Conservation (phyloP, 495 filamentous ascomycete species). For the Neurospora sp. region DNA sequence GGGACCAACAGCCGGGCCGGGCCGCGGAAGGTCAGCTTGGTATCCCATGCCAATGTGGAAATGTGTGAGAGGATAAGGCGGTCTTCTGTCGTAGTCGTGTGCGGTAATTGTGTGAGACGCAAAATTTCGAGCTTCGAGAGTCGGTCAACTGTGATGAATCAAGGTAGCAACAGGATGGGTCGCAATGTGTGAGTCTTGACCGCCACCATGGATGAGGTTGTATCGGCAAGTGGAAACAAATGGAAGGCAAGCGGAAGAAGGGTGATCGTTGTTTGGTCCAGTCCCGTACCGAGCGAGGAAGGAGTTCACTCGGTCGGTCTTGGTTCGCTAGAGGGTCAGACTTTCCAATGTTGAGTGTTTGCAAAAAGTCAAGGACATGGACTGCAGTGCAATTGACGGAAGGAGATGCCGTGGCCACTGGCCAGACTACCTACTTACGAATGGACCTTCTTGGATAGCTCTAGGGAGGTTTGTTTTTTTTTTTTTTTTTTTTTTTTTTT, state of each 20-base stretch:
- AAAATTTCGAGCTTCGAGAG: neutral
- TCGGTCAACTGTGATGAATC: neutral
- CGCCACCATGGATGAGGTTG: neutral
- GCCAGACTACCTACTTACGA: neutral
- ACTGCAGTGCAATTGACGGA: neutral
- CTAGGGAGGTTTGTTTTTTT: neutral
- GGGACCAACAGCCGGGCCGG: slow-evolving; percentile 15
- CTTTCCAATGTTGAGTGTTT: neutral
- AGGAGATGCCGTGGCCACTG: neutral
- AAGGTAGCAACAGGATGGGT: neutral
- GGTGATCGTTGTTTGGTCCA: neutral
- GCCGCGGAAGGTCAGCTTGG: slow-evolving; percentile 1
- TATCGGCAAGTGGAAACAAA: neutral
- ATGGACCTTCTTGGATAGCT: neutral
- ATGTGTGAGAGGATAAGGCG: neutral
- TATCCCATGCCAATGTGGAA: neutral
- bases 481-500: neutral
- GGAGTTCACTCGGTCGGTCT: neutral
- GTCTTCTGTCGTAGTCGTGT: neutral
- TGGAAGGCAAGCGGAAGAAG: neutral
- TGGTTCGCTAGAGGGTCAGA: neutral
- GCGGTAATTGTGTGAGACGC: neutral
- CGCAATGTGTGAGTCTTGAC: neutral
- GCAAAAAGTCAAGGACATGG: neutral
- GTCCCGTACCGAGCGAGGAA: neutral